phyloP scores from a whole-genome alignment of 306 rosid species.

The Vigna nakashimae region DNA sequence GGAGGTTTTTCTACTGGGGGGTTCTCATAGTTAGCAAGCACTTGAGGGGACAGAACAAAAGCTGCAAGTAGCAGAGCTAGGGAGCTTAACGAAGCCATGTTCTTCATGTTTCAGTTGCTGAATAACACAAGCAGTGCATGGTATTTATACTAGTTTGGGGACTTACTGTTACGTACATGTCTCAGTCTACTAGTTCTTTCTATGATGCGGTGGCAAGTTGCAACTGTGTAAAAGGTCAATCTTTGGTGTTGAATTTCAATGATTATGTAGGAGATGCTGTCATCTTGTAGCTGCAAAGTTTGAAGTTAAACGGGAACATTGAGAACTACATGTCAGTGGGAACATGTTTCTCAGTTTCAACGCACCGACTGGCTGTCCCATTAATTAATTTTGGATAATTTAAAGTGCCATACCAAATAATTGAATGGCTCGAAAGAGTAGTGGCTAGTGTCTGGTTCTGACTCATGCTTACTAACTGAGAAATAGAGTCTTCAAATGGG shows the following conservation, averaged over 20 bases:
- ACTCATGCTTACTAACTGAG: background rate
- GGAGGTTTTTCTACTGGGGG: conserved; percentile 5
- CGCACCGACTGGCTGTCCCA: background rate
- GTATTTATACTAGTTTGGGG: conserved; percentile 3
- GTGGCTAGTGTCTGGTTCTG: background rate
- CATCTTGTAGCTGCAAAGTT: background rate
- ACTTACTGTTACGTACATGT: background rate
- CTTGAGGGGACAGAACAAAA: conserved; percentile 21
- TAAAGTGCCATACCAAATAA: background rate
- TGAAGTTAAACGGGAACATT: background rate
- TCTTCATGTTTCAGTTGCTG: background rate
- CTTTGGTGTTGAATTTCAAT: background rate
- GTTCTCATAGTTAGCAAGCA: conserved; percentile 18
- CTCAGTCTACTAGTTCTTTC: background rate
- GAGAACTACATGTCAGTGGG: background rate
- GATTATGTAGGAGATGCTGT: background rate
- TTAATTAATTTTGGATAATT: background rate
- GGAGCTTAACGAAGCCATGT: conserved; percentile 32
- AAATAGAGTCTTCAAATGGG: background rate
- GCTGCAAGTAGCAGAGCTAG: conserved; percentile 29
- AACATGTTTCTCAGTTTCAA: background rate
- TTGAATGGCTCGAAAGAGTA: background rate
- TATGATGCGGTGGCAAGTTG: background rate
- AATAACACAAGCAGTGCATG: background rate
- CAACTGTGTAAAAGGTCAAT: background rate